Evolutionary conservation across 2,329 filamentous ascomycete species (phyloP), one percentile per base, ranked within the genome.

Genomic region (Colletotrichum tanaceti): DNA sequence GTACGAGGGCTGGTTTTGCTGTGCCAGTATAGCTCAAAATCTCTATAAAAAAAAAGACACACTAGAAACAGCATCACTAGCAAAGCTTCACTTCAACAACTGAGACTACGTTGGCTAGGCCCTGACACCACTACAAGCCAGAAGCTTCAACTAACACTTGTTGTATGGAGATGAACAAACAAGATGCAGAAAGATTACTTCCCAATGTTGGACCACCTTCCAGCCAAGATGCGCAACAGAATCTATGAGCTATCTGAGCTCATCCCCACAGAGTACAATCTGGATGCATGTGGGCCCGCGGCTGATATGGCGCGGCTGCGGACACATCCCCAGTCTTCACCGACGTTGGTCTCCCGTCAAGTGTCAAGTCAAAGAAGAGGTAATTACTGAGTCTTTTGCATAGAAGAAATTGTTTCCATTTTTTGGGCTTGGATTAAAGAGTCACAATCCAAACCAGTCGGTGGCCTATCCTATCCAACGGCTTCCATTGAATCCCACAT

Each of bases 281-380:
- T 59, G 16, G 43, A 59, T 39, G 35, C 44, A 38, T 39, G 44
- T 16, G 57, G 39, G 43, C n/a, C 32, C 18, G 2, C 24, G 20
- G 32, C 28, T 14, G 6, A 20, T 11, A 38, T 49, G 44, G 20
- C 57, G 22, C 49, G 57, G 57, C n/a, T 44, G 10, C n/a, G 28
- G 7, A 44, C 43, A 5, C 49, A 49, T 11, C 32, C 43, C 24
- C 4, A 35, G 10, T 49, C 57, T 1, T 14, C 57, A 11, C 18
- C 49, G 1, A 39, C 38, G 3, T 22, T 4, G 3, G 32, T 59
- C 3, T 39, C 9, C 16, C 3, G 11, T 9, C 43, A 49, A 59
- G 57, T 59, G 11, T 9, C 43, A 49, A 59, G 57, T 59, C 11
- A 18, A 35, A 24, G 28, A 22, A 6, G 57, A 59, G 20, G 20